Conservation (phyloP, 768 basidiomycete genomes). For the Tricholoma flavovirens region DNA sequence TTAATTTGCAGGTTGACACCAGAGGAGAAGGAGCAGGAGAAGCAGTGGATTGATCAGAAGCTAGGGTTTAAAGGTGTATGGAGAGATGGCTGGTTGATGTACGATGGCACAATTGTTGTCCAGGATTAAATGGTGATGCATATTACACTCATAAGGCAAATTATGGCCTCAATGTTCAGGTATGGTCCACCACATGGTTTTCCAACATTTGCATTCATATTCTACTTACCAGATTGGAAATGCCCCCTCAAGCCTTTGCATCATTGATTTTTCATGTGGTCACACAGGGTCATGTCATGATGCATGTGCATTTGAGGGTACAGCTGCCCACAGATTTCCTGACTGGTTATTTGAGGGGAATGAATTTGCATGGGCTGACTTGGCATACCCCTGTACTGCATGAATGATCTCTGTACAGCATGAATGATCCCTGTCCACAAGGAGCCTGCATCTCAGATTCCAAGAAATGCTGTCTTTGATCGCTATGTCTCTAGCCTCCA, state of each 20-base stretch:
- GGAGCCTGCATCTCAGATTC: no score
- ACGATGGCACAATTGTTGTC: slow-evolving; percentile 26
- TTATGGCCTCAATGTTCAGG: slow-evolving; percentile 12
- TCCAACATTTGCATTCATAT: no score
- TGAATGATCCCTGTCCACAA: no score
- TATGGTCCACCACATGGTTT: background rate
- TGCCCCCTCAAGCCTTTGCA: background rate
- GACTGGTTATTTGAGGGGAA: background rate
- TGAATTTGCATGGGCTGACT: background rate
- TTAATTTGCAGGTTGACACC: slow-evolving; percentile 5
- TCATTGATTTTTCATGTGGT: background rate
- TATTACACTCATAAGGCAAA: slow-evolving; percentile 28
- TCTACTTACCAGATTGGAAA: background rate
- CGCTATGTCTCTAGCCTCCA: no score
- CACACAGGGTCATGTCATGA: background rate
- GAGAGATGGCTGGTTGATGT: slow-evolving; percentile 24
- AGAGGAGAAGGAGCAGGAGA: slow-evolving; percentile 8
- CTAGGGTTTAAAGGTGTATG: slow-evolving; percentile 15
- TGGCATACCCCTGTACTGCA: no score
- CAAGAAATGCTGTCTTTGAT: no score
- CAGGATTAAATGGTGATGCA: slow-evolving; percentile 26
- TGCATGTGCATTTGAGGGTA: background rate
- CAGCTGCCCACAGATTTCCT: background rate
- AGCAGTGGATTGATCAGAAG: slow-evolving; percentile 7
- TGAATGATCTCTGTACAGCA: no score